A percentile compares a stretch with the other conserved stretches of the same genome.
These are phyloP conservation scores for Metschnikowia colocasiae DNA, from an alignment of 805 yeast genomes.

Conservation along the genomic window DNA sequence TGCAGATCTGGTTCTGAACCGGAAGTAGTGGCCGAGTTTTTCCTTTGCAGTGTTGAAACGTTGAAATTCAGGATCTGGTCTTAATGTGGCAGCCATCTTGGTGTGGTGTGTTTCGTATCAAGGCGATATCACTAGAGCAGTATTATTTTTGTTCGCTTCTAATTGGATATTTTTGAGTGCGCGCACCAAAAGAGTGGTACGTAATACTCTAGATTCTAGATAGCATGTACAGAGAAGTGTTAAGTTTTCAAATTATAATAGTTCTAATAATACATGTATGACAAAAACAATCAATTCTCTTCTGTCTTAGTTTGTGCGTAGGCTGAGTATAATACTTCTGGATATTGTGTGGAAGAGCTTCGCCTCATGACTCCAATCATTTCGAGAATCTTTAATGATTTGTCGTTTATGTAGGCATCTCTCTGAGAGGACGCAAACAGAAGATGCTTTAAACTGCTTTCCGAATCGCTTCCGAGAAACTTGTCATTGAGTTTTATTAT, in stretches of 20 bases:
- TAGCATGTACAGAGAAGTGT: too few relatives aligned
- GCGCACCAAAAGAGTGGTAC: conserved; percentile 10
- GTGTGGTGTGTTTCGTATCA: conserved; percentile 1
- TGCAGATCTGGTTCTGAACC: conserved; percentile 39
- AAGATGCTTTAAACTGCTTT: conserved; percentile 21
- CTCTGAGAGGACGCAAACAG: conserved; percentile 29
- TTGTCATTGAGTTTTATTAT: conserved; percentile 25
- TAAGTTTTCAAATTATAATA: not conserved
- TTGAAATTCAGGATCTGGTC: conserved; percentile 41
- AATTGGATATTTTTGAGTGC: conserved; percentile 18
- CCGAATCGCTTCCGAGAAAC: conserved; percentile 21
- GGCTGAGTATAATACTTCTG: conserved; percentile 8
- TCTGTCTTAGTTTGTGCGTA: conserved; percentile 4
- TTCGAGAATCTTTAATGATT: conserved; percentile 21
- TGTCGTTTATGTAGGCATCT: conserved; percentile 40
- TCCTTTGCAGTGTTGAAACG: conserved; percentile 42
- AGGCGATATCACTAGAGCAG: not conserved
- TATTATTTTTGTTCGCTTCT: conserved; percentile 14
- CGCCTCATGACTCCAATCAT: conserved; percentile 10
- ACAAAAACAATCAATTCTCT: not conserved
- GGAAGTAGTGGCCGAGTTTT: conserved; percentile 38
- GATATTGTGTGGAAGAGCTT: not conserved
- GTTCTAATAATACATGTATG: not conserved
- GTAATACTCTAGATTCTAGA: too few relatives aligned
- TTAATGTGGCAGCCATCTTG: conserved; percentile 42